Conservation (phyloP, 2,329 filamentous ascomycete genomes). For the Sporothrix humicola region DNA sequence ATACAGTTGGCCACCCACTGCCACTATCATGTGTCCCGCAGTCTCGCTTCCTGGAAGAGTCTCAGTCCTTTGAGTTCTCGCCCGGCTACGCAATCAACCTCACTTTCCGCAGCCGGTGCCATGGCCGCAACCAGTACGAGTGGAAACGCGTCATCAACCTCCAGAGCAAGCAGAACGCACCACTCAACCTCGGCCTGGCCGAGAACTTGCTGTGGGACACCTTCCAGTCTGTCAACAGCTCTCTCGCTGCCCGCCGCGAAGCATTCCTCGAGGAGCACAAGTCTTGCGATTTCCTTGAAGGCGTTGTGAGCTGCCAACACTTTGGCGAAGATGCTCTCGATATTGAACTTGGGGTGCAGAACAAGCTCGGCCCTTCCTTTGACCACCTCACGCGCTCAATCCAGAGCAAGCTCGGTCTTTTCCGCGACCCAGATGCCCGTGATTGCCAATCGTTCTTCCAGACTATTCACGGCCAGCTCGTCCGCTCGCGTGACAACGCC, state of each 20-base stretch:
- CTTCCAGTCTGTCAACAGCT: slow-evolving; percentile 50
- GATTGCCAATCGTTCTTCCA: slow-evolving; percentile 55
- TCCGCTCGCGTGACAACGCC: slow-evolving; percentile 48
- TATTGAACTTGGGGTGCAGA: slow-evolving; percentile 54
- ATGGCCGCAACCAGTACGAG: slow-evolving; percentile 44
- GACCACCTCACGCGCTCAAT: slow-evolving; percentile 52
- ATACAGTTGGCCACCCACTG: slow-evolving; percentile 51
- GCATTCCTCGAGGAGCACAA: slow-evolving; percentile 50
- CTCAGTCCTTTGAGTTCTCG: slow-evolving; percentile 53
- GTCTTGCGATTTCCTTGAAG: slow-evolving; percentile 47
- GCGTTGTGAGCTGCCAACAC: slow-evolving; percentile 48
- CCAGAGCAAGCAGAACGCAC: slow-evolving; percentile 55
- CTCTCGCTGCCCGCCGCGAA: slow-evolving; percentile 50
- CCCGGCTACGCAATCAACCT: slow-evolving; percentile 59
- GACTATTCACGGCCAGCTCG: slow-evolving; percentile 48
- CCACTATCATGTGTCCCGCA: slow-evolving; percentile 55
- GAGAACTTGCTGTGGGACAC: slow-evolving; percentile 56
- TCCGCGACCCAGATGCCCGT: slow-evolving; percentile 49
- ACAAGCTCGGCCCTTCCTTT: slow-evolving; percentile 57
- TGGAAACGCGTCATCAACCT: slow-evolving; percentile 52
- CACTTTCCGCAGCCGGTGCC: slow-evolving; percentile 52
- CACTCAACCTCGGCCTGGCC: slow-evolving; percentile 53
- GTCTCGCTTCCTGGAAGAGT: slow-evolving; percentile 51
- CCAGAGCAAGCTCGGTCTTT: slow-evolving; percentile 53
- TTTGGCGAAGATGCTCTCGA: slow-evolving; percentile 53